Base-by-base conservation (phyloP, 106 monocot species). In the Dactylorhiza incarnata region DNA sequence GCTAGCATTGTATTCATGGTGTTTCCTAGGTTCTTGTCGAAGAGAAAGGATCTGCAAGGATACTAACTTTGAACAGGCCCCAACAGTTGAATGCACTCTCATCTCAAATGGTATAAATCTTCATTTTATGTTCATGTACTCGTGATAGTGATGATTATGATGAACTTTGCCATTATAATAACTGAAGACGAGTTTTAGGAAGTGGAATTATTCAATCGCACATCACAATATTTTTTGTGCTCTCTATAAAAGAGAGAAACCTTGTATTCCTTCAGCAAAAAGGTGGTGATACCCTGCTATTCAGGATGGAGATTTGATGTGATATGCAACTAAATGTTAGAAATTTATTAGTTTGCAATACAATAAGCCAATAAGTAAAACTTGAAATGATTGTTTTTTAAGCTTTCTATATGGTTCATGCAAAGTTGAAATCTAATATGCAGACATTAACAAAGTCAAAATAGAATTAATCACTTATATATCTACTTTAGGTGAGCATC, bases 51-150 rank as follows among this genome's bases (percentile, higher is more conserved):
- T 80, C 16, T 54, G 76, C 89, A 72, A 82, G 91, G 79, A 82
- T 84, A 46, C 51, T 94, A 67, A 85, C 79, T 8, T 68, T 94
- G 26, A 94, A 94, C 82, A 85, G 91, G 59, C 89, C 91, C 76
- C 83, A 78, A n/a, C 91, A 91, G 74, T 75, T 94, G 80, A 94
- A 94, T 81, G 89, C 91, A 11, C 82, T 87, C 49, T 91, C 94
- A 29, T 82, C 68, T 78, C 58, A 85, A 80, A 94, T 94, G 94
- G 94, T 89, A 82, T 67, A 63, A 14, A 52, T 22, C 49, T 5
- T 82, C 20, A 11, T 43, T 20, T 44, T 9, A 72, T 16, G 2
- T 72, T 49, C n/a, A 48, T 48, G 23, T 49, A 22, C 20, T 72
- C 22, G 49, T 49, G 19, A 48, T 72, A 44, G 11, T 72, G 72